Evolutionary conservation across 139 green algal genomes (phyloP).

Genomic region (Tetraselmis chui): DNA sequence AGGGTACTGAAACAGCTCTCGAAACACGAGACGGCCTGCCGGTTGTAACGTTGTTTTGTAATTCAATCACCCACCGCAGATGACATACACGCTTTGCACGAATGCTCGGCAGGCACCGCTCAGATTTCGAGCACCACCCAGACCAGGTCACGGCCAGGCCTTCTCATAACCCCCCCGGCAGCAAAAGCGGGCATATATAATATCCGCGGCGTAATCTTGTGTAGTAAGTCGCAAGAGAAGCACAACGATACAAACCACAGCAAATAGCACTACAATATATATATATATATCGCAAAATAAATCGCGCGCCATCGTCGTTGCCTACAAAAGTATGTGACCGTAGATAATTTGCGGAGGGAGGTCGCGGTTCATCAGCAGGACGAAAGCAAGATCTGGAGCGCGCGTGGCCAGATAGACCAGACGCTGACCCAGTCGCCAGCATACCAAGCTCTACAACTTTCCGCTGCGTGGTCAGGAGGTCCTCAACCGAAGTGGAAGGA

Average conservation of each 20-base stretch:
- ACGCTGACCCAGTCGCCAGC: neutral
- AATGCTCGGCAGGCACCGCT: too few relatives aligned
- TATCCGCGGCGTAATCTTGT: neutral
- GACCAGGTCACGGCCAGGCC: neutral
- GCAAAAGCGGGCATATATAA: neutral
- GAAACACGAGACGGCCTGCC: constrained; percentile 31
- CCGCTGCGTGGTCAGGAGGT: neutral
- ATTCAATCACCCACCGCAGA: constrained; percentile 22
- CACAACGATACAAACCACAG: too few relatives aligned
- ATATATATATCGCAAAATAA: too few relatives aligned
- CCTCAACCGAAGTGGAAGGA: too few relatives aligned
- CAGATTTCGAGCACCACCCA: neutral
- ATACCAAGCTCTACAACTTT: neutral
- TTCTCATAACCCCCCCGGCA: neutral
- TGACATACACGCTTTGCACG: neutral
- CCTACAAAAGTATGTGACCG: too few relatives aligned
- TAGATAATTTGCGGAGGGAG: too few relatives aligned
- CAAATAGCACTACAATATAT: too few relatives aligned
- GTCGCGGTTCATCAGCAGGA: neutral
- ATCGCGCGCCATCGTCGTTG: too few relatives aligned
- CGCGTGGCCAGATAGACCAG: neutral
- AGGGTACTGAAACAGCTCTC: constrained; percentile 36
- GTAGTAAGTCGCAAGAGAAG: too few relatives aligned
- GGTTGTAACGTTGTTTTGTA: neutral
- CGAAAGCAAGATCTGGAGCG: neutral